These are phyloP conservation scores for Mycena metata DNA, from an alignment of 768 basidiomycete genomes.

Conservation along the genomic window DNA sequence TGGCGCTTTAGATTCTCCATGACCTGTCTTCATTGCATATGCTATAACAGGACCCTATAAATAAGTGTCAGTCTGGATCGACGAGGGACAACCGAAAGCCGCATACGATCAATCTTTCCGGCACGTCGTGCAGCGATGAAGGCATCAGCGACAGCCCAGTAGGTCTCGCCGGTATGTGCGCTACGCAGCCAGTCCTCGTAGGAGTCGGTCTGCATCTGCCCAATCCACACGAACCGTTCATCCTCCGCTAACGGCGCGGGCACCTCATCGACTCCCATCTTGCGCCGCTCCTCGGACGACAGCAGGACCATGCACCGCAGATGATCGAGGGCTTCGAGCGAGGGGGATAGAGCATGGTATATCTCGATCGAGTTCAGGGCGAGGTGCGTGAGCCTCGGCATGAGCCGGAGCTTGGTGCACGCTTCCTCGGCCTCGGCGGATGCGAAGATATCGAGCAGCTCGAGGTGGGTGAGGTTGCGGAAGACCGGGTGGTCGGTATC, in stretches of 20 bases:
- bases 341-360: no score
- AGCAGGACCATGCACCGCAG: not conserved
- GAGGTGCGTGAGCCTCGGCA: not conserved
- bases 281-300: no score
- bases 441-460: not conserved
- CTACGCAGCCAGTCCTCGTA: constrained; percentile 11
- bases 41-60: no score
- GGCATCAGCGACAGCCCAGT: constrained; percentile 5
- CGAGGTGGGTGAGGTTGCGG: constrained; percentile 6
- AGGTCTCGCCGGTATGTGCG: not conserved
- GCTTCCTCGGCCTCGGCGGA: not conserved
- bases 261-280: not conserved
- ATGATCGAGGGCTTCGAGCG: not conserved
- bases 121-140: constrained; percentile 2
- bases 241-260: no score
- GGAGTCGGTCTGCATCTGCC: not conserved
- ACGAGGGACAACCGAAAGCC: no score
- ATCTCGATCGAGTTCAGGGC: not conserved
- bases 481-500: not conserved
- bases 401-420: not conserved
- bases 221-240: no score
- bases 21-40: no score
- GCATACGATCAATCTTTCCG: not conserved
- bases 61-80: no score
- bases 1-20: no score